A percentile compares a stretch with the other conserved stretches of the same genome.
Conservation (phyloP, 768 basidiomycete genomes). For the Naematelia encephala region DNA sequence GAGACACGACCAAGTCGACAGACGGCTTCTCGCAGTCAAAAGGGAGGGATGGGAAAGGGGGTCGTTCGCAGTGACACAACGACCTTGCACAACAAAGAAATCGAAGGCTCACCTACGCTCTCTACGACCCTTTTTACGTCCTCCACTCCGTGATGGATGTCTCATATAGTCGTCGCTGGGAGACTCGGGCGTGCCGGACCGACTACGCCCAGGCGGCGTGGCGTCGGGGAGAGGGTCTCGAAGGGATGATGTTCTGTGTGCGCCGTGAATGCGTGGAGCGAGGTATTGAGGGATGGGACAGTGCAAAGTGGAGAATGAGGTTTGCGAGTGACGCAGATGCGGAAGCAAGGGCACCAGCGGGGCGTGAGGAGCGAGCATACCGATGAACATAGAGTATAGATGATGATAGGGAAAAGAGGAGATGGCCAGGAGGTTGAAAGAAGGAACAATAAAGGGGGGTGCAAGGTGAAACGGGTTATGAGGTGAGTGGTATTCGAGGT, state of each 20-base stretch:
- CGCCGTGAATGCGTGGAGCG: conserved; percentile 1
- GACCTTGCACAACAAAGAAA: too few relatives aligned
- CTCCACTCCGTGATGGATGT: conserved; percentile 20
- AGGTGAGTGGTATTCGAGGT: neutral
- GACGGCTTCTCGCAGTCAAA: neutral
- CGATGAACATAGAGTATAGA: too few relatives aligned
- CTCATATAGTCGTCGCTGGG: conserved; percentile 29
- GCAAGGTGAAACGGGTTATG: neutral
- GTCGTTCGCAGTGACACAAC: too few relatives aligned
- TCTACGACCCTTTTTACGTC: conserved; percentile 8
- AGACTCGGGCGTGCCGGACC: conserved; percentile 9
- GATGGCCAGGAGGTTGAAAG: neutral
- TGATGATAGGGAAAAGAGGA: neutral
- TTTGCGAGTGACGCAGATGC: neutral
- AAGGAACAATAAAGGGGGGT: neutral
- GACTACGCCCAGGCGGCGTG: conserved; percentile 10
- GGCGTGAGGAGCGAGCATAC: too few relatives aligned
- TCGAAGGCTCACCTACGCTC: conserved; percentile 5
- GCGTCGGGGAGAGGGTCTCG: conserved; percentile 14
- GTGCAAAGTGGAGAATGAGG: neutral
- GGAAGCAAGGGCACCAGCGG: neutral
- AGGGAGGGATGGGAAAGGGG: neutral
- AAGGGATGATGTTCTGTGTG: conserved; percentile 14
- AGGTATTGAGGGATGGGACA: conserved; percentile 5
- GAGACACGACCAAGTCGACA: neutral